Evolutionary conservation across 1,139 yeast genomes (phyloP), one percentile per base, ranked within the genome.

Genomic region (Yamadazyma sp.): DNA sequence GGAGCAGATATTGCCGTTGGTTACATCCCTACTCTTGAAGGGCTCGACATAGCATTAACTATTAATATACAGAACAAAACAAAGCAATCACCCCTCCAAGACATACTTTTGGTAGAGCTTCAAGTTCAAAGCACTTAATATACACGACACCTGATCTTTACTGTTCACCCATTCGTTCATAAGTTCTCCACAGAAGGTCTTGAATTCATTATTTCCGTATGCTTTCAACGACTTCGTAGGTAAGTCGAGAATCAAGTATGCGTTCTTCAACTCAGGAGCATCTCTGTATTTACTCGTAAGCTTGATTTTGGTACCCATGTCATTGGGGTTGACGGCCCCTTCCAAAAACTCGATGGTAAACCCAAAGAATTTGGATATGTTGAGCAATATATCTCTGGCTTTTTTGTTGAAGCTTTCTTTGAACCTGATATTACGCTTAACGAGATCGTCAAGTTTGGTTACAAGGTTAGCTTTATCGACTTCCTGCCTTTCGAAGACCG

Each of bases 81-180:
- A n/a, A n/a, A n/a, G 26, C 10, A 22, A 32, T 34, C 31, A 40
- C n/a, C 17, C 33, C 32, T 39, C 30, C 36, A 42, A 38, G 28
- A 41, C 51, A 41, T 53, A 54, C 34, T 43, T 51, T 39, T 80
- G 83, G 61, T 79, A 81, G 18, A 87, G 61, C 50, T 77, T 83
- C 42, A 88, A 64, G 38, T 81, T 86, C 46, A 88, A 65, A 0
- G 94, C 89, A 41, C 94, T 83, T 41, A 89, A 64, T 53, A 88
- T 84, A 50, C 95, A 85, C 0, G 95, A 87, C 17, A 87, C 78
- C 50, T 87, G 89, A 31, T 76, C 77, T 45, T 80, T 75, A 37
- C 83, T 86, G 36, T 72, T 72, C 2, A 86, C 78, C 89, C 95
- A 87, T 44, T 76, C 75, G 14, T 73, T 62, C 17, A 85, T 73